Conservation (phyloP, 345 rosid genomes). For the Linum tenue region DNA sequence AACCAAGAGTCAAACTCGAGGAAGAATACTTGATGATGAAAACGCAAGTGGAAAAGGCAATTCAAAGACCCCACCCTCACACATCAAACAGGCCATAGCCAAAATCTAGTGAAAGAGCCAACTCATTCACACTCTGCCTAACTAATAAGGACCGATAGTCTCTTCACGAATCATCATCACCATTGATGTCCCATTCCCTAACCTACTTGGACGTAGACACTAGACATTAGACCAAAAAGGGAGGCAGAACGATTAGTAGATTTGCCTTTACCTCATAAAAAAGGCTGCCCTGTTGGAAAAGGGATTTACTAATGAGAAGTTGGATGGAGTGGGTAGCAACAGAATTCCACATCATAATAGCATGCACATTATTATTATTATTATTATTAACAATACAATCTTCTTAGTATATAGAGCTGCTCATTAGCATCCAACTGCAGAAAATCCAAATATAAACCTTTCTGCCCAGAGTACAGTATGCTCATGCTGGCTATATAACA, state of each 20-base stretch:
- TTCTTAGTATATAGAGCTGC: too few relatives aligned
- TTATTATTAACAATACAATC: background rate
- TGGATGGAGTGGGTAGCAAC: background rate
- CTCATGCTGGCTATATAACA: background rate
- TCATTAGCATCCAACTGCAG: too few relatives aligned
- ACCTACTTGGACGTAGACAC: constrained; percentile 4
- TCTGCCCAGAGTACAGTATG: too few relatives aligned
- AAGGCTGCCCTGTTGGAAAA: background rate
- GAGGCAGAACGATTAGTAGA: background rate
- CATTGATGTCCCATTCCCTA: constrained; percentile 8
- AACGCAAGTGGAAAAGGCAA: background rate
- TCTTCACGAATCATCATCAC: constrained; percentile 8
- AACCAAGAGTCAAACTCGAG: too few relatives aligned
- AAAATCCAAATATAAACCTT: too few relatives aligned
- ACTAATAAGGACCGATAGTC: too few relatives aligned
- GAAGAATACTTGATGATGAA: background rate
- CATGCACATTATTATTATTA: background rate
- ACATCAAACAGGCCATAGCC: background rate
- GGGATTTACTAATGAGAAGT: background rate
- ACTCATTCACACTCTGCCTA: background rate
- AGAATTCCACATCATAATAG: background rate
- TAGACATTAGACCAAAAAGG: background rate
- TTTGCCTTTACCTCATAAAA: background rate
- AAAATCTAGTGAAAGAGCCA: constrained; percentile 15
- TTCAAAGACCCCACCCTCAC: constrained; percentile 4